Percentiles rank a stretch among this genome's conserved stretches.
These are phyloP conservation scores for Pezizomycotina sp. DNA, from an alignment of 2,329 filamentous ascomycete genomes.

Conservation along the genomic window DNA sequence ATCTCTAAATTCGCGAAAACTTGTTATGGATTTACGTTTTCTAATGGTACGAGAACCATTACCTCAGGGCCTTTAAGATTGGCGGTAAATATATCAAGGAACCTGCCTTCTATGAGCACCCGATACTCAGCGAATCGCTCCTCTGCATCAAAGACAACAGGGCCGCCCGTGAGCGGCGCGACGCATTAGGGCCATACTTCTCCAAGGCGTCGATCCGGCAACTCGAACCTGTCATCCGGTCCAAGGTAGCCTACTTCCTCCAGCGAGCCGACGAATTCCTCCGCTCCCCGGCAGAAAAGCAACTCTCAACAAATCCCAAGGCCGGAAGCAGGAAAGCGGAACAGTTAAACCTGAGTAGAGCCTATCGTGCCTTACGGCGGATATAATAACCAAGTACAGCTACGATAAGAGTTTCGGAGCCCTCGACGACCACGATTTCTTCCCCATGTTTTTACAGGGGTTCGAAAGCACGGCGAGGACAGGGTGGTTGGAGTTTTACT, in stretches of 20 bases:
- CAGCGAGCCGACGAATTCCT: constrained; percentile 4
- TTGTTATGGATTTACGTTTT: neutral
- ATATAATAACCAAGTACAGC: constrained; percentile 11
- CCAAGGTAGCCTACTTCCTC: constrained; percentile 11
- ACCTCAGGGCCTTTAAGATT: constrained; percentile 11
- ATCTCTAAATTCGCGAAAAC: neutral
- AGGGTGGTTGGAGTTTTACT: neutral
- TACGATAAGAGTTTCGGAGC: constrained; percentile 15
- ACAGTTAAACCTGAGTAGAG: constrained; percentile 6
- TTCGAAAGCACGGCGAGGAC: constrained; percentile 8
- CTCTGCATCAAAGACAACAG: constrained; percentile 8
- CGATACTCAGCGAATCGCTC: constrained; percentile 7
- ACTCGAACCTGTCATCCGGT: constrained; percentile 11
- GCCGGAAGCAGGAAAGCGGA: neutral
- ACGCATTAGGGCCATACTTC: constrained; percentile 11
- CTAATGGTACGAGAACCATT: neutral
- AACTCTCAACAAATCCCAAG: too few species aligned
- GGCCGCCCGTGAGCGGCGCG: constrained; percentile 11
- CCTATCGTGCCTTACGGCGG: constrained; percentile 9
- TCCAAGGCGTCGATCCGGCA: constrained; percentile 13
- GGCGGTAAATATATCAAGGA: constrained; percentile 15
- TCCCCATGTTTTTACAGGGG: constrained; percentile 6
- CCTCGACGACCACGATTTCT: constrained; percentile 7
- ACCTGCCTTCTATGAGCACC: constrained; percentile 9
- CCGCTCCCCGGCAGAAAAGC: too few species aligned